Evolutionary conservation across 495 filamentous ascomycete species (phyloP).

Genomic region (Elaphomyces granulatus): DNA sequence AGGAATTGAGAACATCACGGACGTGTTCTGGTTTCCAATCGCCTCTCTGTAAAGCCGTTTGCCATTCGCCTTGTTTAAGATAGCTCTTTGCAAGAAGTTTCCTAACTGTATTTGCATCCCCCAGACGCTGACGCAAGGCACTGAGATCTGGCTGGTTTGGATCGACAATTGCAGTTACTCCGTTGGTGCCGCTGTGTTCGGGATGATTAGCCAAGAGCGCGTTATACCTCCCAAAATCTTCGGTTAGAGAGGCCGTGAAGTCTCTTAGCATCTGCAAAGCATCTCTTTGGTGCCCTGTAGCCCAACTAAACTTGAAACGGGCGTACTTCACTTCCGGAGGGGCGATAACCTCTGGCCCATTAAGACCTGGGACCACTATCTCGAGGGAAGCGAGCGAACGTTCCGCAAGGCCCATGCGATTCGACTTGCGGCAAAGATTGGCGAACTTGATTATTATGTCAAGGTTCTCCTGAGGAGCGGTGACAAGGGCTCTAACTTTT

Average conservation of each 20-base stretch:
- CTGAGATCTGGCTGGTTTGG: conserved; percentile 24
- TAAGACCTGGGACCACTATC: conserved; percentile 43
- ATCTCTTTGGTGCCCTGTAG: conserved; percentile 50
- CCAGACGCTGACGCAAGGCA: conserved; percentile 26
- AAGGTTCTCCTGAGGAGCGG: conserved; percentile 79
- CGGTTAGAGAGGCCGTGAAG: conserved; percentile 66
- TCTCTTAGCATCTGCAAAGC: conserved; percentile 65
- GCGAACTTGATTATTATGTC: conserved; percentile 99
- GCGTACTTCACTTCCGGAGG: conserved; percentile 79
- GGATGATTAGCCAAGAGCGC: conserved; percentile 35
- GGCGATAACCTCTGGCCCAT: conserved; percentile 35
- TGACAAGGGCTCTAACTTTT: conserved; percentile 83
- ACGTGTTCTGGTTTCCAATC: conserved; percentile 69
- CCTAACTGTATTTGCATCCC: conserved; percentile 35
- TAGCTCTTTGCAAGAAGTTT: conserved; percentile 88
- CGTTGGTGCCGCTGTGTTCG: conserved; percentile 34
- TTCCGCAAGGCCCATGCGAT: conserved; percentile 88
- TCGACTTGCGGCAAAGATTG: conserved; percentile 91
- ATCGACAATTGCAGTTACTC: conserved; percentile 46
- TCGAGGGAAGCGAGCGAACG: conserved; percentile 76
- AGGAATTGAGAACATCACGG: conserved; percentile 60
- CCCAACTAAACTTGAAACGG: conserved; percentile 90
- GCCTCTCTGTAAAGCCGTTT: conserved; percentile 64
- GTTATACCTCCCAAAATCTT: conserved; percentile 51
- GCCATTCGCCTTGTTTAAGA: conserved; percentile 91